Percentiles rank a stretch among this genome's conserved stretches.
Conservation (phyloP, 305 asterid genomes). For the Rubia peregrina region DNA sequence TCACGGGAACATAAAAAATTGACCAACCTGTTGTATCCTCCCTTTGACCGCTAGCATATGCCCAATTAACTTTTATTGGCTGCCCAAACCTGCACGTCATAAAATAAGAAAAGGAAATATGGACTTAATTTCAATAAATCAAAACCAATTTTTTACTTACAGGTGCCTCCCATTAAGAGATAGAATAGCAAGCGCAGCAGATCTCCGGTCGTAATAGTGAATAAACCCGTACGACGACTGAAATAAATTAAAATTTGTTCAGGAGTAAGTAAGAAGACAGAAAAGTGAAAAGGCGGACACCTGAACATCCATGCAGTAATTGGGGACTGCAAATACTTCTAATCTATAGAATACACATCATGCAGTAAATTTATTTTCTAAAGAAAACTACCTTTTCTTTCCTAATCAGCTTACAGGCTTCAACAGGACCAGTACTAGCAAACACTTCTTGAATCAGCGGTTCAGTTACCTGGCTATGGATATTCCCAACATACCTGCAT, state of each 20-base stretch:
- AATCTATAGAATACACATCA: background rate
- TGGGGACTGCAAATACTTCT: background rate
- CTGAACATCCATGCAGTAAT: background rate
- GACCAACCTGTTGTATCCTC: constrained; percentile 83
- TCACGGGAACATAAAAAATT: constrained; percentile 3
- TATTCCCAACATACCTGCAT: constrained; percentile 81
- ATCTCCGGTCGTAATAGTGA: constrained; percentile 84
- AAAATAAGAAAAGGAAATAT: constrained; percentile 13
- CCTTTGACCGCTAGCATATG: constrained; percentile 82
- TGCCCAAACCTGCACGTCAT: constrained; percentile 73
- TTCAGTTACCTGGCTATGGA: constrained; percentile 85
- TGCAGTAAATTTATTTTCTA: background rate
- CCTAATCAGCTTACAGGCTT: constrained; percentile 84
- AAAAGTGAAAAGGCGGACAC: no score
- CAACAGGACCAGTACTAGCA: constrained; percentile 72
- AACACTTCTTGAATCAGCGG: constrained; percentile 92
- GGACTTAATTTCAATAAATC: background rate
- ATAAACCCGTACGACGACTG: constrained; percentile 96
- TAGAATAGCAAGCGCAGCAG: constrained; percentile 78
- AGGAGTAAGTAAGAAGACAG: background rate
- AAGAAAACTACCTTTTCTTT: constrained; percentile 62
- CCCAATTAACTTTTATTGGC: constrained; percentile 94
- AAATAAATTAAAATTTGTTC: constrained; percentile 12
- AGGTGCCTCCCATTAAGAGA: constrained; percentile 85
- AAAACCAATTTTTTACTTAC: constrained; percentile 35